phyloP scores from a whole-genome alignment of 805 yeast genomes.

The Yarrowia yakushimensis region DNA sequence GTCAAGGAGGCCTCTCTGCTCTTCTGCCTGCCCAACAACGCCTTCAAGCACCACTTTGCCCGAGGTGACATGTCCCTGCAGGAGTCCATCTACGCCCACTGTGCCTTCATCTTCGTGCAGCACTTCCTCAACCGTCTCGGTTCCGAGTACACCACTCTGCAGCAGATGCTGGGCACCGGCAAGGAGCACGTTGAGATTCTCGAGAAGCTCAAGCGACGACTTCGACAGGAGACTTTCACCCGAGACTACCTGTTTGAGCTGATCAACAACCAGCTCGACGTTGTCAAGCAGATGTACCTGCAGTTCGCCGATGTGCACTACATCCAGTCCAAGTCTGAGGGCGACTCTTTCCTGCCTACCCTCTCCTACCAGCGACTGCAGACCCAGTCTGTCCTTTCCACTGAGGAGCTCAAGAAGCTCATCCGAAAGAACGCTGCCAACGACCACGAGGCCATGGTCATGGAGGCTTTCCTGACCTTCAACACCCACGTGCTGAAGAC shows the following conservation, averaged over 20 bases:
- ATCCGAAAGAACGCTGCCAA: slow-evolving; percentile 65
- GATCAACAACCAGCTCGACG: slow-evolving; percentile 62
- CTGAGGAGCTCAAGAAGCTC: slow-evolving; percentile 67
- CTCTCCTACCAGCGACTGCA: slow-evolving; percentile 81
- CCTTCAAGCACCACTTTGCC: slow-evolving; percentile 70
- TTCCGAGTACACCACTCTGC: slow-evolving; percentile 73
- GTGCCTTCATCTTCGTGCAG: slow-evolving; percentile 86
- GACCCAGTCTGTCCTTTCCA: slow-evolving; percentile 68
- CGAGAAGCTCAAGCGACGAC: slow-evolving; percentile 75
- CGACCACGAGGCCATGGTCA: slow-evolving; percentile 75
- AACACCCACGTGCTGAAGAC: slow-evolving; percentile 88
- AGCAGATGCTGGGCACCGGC: slow-evolving; percentile 58
- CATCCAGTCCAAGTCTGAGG: slow-evolving; percentile 48
- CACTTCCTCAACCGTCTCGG: slow-evolving; percentile 95
- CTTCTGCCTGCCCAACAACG: slow-evolving; percentile 85
- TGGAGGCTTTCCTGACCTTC: slow-evolving; percentile 77
- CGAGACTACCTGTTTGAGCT: slow-evolving; percentile 77
- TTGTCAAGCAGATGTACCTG: slow-evolving; percentile 79
- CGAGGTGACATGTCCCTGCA: slow-evolving; percentile 80
- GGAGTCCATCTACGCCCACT: slow-evolving; percentile 91
- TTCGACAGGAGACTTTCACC: slow-evolving; percentile 90
- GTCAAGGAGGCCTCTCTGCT: slow-evolving; percentile 90
- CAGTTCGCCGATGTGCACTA: slow-evolving; percentile 91
- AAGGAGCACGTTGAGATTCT: slow-evolving; percentile 73
- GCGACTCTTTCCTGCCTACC: slow-evolving; percentile 47